These are phyloP conservation scores for Gossypium australe DNA, from an alignment of 345 rosid species.

Conservation along the genomic window DNA sequence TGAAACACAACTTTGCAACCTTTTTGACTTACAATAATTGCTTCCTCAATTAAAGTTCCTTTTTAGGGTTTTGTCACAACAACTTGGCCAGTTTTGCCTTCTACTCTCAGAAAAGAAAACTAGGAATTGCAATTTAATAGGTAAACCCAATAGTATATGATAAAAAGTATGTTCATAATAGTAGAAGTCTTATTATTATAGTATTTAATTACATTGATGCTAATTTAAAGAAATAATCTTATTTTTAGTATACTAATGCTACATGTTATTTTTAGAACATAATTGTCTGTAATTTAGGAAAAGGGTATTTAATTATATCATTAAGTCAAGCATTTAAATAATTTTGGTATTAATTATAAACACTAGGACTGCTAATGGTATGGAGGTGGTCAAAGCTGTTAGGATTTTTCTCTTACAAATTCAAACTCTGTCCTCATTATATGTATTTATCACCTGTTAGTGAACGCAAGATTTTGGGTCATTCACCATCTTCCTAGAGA, in stretches of 20 bases:
- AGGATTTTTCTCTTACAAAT: no score
- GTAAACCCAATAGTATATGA: not conserved
- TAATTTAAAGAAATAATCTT: not conserved
- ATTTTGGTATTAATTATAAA: no score
- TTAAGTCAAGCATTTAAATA: no score
- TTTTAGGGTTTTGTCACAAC: not conserved
- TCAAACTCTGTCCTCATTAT: no score
- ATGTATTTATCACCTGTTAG: no score
- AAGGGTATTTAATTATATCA: no score
- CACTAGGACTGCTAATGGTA: no score
- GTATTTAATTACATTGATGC: not conserved
- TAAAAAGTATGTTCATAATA: not conserved
- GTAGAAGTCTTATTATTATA: not conserved
- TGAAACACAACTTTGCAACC: not conserved
- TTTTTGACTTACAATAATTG: not conserved
- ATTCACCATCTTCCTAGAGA: no score
- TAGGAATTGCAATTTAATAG: not conserved
- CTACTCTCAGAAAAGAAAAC: not conserved
- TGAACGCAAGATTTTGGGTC: no score
- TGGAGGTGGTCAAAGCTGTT: no score
- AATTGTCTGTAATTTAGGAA: no score
- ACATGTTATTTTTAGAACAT: not conserved
- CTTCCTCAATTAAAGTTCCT: not conserved
- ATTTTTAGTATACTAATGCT: not conserved
- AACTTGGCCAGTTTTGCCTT: not conserved